Percentiles rank a stretch among this genome's conserved stretches.
phyloP scores from a whole-genome alignment of 2,329 filamentous ascomycete species.

The Fusarium goolgardi region DNA sequence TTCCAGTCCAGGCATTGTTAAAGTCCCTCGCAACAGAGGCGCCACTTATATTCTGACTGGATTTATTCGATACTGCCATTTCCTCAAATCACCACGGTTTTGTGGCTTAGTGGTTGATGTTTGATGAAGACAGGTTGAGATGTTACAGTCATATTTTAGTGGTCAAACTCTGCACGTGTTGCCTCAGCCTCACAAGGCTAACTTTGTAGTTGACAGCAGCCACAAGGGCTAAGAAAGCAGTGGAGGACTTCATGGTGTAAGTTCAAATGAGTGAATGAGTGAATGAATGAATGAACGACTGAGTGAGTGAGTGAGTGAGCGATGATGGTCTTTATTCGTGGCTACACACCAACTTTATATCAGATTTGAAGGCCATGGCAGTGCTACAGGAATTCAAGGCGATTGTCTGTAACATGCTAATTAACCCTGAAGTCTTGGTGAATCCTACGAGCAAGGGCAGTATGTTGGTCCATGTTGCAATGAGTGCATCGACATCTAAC shows the following conservation, averaged over 20 bases:
- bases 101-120: neutral
- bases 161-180: neutral
- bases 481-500: neutral
- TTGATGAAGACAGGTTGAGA: too few species aligned
- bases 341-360: neutral
- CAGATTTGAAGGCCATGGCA: neutral
- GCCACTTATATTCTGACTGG: neutral
- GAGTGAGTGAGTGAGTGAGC: neutral
- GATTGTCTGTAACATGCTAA: neutral
- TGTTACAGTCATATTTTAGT: neutral
- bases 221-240: neutral
- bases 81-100: neutral
- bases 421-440: too few species aligned
- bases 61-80: conserved; percentile 7
- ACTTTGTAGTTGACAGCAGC: neutral
- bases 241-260: neutral
- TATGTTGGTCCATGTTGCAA: neutral
- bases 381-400: neutral
- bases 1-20: neutral
- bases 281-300: neutral
- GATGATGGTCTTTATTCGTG: neutral
- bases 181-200: conserved; percentile 16
- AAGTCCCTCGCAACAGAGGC: conserved; percentile 9
- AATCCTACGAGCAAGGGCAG: neutral
- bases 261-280: neutral